A percentile compares a stretch with the other conserved stretches of the same genome.
Conservation (phyloP, 176 grass and related monocot species). For the Ensete ventricosum region DNA sequence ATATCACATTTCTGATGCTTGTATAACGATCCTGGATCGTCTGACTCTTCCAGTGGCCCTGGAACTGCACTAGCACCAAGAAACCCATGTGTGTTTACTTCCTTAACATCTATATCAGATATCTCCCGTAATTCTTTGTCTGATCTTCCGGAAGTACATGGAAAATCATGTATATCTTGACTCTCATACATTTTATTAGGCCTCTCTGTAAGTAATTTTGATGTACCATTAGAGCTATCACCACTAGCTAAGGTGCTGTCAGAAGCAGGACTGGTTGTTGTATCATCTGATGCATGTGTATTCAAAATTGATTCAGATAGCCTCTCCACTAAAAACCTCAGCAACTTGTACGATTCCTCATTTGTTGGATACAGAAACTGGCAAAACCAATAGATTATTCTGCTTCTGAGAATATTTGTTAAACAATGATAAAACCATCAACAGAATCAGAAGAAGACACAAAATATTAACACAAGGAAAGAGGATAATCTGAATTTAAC, state of each 20-base stretch:
- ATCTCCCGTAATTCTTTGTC: not conserved
- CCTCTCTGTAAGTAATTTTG: too few species aligned
- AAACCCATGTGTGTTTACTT: not conserved
- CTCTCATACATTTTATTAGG: too few species aligned
- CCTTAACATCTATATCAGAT: not conserved
- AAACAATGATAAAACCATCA: not conserved
- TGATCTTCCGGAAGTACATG: not conserved
- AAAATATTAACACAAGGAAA: not conserved
- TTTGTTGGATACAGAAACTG: conserved; percentile 14
- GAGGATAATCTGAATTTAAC: too few species aligned
- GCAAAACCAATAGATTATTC: conserved; percentile 2
- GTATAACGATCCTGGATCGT: not conserved
- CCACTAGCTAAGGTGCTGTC: not conserved
- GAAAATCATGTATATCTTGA: not conserved
- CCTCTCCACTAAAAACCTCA: conserved; percentile 22
- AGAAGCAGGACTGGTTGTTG: not conserved
- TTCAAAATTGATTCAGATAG: conserved; percentile 7
- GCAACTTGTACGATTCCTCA: conserved; percentile 14
- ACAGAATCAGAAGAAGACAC: not conserved
- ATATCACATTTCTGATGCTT: not conserved
- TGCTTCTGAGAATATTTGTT: not conserved
- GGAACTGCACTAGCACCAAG: not conserved
- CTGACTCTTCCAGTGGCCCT: not conserved
- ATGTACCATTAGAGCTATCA: not conserved
- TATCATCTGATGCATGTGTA: not conserved